Evolutionary conservation across 1,284 basidiomycete species (phyloP).

Genomic region (Fomitopsis palustris): DNA sequence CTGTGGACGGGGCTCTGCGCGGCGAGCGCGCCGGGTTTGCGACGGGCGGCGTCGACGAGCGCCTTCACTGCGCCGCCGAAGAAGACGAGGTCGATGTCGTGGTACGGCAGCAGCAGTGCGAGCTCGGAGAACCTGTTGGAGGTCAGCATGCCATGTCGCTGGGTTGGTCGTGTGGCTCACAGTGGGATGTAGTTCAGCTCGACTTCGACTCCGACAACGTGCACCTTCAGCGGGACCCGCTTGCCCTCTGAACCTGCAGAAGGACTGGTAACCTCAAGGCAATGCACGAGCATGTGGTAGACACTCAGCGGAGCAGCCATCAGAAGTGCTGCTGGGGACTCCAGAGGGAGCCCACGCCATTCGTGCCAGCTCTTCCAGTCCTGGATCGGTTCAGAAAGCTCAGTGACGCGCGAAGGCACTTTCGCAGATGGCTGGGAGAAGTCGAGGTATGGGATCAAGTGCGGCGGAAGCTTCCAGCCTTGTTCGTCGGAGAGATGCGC

Average conservation of each 20-base stretch:
- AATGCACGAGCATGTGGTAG: background rate
- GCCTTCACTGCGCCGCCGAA: background rate
- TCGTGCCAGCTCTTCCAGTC: background rate
- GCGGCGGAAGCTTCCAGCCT: background rate
- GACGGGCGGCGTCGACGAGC: background rate
- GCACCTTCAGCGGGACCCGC: background rate
- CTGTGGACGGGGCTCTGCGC: background rate
- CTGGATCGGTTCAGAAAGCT: background rate
- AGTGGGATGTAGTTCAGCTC: background rate
- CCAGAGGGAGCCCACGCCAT: background rate
- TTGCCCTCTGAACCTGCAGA: background rate
- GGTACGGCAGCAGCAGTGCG: background rate
- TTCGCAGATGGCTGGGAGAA: background rate
- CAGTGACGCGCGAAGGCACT: background rate
- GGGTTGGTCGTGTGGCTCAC: background rate
- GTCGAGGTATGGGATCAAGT: background rate
- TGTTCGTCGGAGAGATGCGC: background rate
- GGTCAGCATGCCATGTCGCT: background rate
- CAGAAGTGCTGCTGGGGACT: background rate
- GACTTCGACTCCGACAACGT: background rate
- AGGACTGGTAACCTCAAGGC: background rate
- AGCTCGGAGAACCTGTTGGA: background rate
- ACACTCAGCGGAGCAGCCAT: background rate
- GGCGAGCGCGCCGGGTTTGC: background rate
- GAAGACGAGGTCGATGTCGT: background rate